A percentile compares a stretch with the other conserved stretches of the same genome.
Conservation (phyloP, 441 rosid species). For the Brassica hybrid region DNA sequence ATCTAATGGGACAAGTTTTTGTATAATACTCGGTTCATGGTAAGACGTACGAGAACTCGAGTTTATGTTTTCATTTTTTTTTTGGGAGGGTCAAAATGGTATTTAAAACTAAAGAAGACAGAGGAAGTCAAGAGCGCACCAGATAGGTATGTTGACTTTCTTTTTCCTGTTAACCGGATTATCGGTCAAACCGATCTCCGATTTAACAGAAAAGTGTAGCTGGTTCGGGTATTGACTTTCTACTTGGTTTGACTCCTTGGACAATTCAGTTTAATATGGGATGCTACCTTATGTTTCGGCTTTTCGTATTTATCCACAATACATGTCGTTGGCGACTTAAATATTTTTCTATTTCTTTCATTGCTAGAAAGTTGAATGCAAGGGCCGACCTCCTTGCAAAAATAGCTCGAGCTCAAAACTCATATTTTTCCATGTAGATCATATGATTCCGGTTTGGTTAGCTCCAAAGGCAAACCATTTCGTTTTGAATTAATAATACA, state of each 20-base stretch:
- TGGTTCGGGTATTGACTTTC: constrained; percentile 99
- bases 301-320: constrained; percentile 9
- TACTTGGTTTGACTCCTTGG: constrained; percentile 39
- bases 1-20: constrained; percentile 21
- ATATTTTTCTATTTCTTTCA: too few relatives aligned
- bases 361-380: too few relatives aligned
- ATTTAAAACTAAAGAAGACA: neutral
- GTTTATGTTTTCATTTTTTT: constrained; percentile 4
- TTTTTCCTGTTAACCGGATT: neutral
- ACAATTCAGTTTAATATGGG: constrained; percentile 19
- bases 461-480: too few relatives aligned
- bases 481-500: too few relatives aligned
- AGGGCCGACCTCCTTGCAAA: too few relatives aligned
- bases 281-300: neutral
- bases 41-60: constrained; percentile 11
- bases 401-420: too few relatives aligned
- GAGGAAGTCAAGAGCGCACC: constrained; percentile 97
- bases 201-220: constrained; percentile 51
- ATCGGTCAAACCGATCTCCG: neutral
- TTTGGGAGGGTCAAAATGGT: constrained; percentile 7
- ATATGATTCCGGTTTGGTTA: too few relatives aligned
- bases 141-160: constrained; percentile 45
- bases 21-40: constrained; percentile 3
- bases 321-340: too few relatives aligned
- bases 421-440: too few relatives aligned